A percentile compares a stretch with the other conserved stretches of the same genome.
Conservation (phyloP, 2,329 filamentous ascomycete genomes). For the Stachybotrys chlorohalonatus region DNA sequence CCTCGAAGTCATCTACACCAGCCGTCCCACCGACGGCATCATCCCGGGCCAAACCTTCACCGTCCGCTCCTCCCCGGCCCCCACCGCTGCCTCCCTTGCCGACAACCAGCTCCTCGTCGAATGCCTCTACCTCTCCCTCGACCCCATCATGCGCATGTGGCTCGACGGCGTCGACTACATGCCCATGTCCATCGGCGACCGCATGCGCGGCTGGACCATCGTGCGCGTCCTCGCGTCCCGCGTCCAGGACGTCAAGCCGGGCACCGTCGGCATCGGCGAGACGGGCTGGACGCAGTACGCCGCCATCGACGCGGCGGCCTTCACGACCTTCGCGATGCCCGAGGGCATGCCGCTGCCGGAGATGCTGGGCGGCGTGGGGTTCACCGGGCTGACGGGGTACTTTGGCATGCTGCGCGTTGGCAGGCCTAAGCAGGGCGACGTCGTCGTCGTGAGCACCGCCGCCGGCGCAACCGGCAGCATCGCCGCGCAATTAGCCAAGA, state of each 20-base stretch:
- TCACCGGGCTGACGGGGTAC: slow-evolving; percentile 61
- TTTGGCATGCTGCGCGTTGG: slow-evolving; percentile 58
- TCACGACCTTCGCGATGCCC: slow-evolving; percentile 21
- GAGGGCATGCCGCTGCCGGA: slow-evolving; percentile 32
- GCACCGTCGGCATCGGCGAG: slow-evolving; percentile 34
- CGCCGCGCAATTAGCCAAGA: slow-evolving; percentile 61
- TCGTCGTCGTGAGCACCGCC: slow-evolving; percentile 62
- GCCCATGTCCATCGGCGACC: slow-evolving; percentile 50
- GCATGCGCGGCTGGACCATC: slow-evolving; percentile 52
- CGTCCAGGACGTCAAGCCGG: not conserved
- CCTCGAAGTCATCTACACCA: slow-evolving; percentile 39
- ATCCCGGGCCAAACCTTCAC: slow-evolving; percentile 52
- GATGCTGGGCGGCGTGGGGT: slow-evolving; percentile 45
- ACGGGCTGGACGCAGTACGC: slow-evolving; percentile 55
- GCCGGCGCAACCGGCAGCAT: slow-evolving; percentile 63
- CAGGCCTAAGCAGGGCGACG: slow-evolving; percentile 52
- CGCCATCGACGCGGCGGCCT: slow-evolving; percentile 38
- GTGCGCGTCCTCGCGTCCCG: slow-evolving; percentile 37
- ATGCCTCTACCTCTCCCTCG: slow-evolving; percentile 49
- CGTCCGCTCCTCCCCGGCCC: slow-evolving; percentile 34
- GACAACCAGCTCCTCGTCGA: slow-evolving; percentile 49
- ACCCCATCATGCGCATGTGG: slow-evolving; percentile 62
- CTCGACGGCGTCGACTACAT: slow-evolving; percentile 50
- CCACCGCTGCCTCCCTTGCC: slow-evolving; percentile 39
- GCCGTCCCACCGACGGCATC: slow-evolving; percentile 46